Base-by-base conservation (phyloP, 1,139 yeast species). In the Hanseniaspora uvarum region DNA sequence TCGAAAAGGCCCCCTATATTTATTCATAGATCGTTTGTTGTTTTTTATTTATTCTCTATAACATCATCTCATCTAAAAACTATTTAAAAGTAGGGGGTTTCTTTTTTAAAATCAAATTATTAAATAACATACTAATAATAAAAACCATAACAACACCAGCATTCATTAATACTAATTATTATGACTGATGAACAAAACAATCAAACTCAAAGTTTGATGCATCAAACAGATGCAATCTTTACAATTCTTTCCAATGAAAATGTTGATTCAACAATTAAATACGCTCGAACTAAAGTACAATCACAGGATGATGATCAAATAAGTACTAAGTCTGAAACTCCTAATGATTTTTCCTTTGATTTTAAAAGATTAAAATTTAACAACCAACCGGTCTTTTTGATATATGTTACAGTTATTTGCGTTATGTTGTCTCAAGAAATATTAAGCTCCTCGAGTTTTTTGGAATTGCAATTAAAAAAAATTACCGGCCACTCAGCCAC, bases 391-490 rank as follows among this genome's bases (percentile, higher is more conserved):
- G 38, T 23, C 21, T 50, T 50, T 16, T n/a, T 21, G n/a, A 43
- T 50, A 16, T 50, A 43, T 14, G 34, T 24, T 7, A 18, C 43
- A 2, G 11, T 50, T 10, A n/a, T 23, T 8, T 36, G 33, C 12
- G 21, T 50, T 2, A n/a, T 12, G 26, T 10, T 44, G 14, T 38
- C 44, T 4, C 53, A 50, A 23, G 44, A 37, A 7, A 18, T 50
- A 1, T 28, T 43, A 6, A 16, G 33, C 5, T 18, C n/a, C 5
- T 31, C 48, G 10, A 43, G 44, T 37, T 41, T 50, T 11, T 37
- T 50, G 16, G 48, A 50, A 11, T 30, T 50, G 19, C 48, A 50
- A 37, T 12, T 50, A 18, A 34, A 50, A 2, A 50, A 50, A 19
- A 50, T 50, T 4, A 5, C 5, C 12, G 21, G 19, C 11, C 21